phyloP scores from a whole-genome alignment of 805 yeast genomes.

The Saccharomyces jurei region DNA sequence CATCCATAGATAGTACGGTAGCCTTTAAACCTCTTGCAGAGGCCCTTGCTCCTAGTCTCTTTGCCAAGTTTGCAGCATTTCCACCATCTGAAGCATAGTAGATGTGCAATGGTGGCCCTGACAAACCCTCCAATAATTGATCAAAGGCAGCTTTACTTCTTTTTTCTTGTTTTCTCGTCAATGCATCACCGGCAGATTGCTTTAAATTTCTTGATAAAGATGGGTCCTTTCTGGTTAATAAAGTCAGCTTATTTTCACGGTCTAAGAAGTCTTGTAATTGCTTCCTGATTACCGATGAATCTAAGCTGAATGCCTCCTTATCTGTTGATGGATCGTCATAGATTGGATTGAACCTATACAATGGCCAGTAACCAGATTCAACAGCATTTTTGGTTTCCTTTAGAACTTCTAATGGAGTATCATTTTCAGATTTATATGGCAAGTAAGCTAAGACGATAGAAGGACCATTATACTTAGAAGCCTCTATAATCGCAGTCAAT shows the following conservation, averaged over 20 bases:
- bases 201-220: constrained; percentile 66
- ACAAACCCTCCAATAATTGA: constrained; percentile 71
- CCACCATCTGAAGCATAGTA: constrained; percentile 92
- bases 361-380: constrained; percentile 94
- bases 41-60: constrained; percentile 70
- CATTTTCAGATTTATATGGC: constrained; percentile 61
- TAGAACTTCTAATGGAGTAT: constrained; percentile 63
- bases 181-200: constrained; percentile 51
- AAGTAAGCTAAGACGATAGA: constrained; percentile 84
- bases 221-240: constrained; percentile 65
- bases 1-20: constrained; percentile 52
- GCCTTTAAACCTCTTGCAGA: constrained; percentile 60
- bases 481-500: constrained; percentile 80
- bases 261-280: constrained; percentile 75
- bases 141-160: constrained; percentile 73
- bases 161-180: constrained; percentile 49
- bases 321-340: constrained; percentile 33
- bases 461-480: constrained; percentile 84
- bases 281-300: constrained; percentile 72
- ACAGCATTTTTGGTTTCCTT: constrained; percentile 85
- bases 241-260: constrained; percentile 79
- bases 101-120: constrained; percentile 86
- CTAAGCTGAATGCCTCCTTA: constrained; percentile 61
- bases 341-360: constrained; percentile 75
- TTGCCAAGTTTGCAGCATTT: constrained; percentile 74